Base-by-base conservation (phyloP, 768 basidiomycete genomes). In the Neoboletus magnificus region DNA sequence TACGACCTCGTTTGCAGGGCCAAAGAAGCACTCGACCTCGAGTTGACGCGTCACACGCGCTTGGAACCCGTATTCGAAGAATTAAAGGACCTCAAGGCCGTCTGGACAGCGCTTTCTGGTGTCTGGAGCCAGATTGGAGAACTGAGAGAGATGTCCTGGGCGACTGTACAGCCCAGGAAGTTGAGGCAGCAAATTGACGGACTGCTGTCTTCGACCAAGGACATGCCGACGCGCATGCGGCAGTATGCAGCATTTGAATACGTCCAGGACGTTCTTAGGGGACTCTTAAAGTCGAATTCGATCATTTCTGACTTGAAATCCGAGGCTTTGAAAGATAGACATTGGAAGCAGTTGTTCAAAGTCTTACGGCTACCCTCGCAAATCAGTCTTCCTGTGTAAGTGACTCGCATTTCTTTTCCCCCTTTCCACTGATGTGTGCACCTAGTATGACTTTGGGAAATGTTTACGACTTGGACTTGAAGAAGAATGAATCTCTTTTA, bases 241-340 rank as follows among this genome's bases (percentile, higher is more conserved):
- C 97, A 99, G 69, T 99, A 99, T 71, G 92, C 94, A 10, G 97
- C 97, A 0, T 99, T 98, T 67, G 97, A 98, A 77, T 95, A 91
- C 70, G 93, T 98, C 2, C 95, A 98, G 67, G 96, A 99, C 41
- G 81, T 87, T 22, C 78, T 99, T 51, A 82, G 89, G 43, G 83
- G 86, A 13, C 77, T 94, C 46, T 80, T 98, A 61, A 98, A 97
- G 75, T 86, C 90, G 36, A 98, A 99, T 69, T 69, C 86, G 1
- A 76, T 97, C 60, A 80, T 99, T n/a, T 85, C 85, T 16, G 97
- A 99, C 73, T 77, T 99, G 65, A 98, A 97, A 75, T 96, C 93
- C 11, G 97, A 98, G 66, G 95, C 95, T 5, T 73, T 99, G 66
- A 93, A 98, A 73, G 97, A 99, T 64, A 83, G 97, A 55, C 97